phyloP scores from a whole-genome alignment of 1,284 basidiomycete genomes.

The Abortiporus biennis region DNA sequence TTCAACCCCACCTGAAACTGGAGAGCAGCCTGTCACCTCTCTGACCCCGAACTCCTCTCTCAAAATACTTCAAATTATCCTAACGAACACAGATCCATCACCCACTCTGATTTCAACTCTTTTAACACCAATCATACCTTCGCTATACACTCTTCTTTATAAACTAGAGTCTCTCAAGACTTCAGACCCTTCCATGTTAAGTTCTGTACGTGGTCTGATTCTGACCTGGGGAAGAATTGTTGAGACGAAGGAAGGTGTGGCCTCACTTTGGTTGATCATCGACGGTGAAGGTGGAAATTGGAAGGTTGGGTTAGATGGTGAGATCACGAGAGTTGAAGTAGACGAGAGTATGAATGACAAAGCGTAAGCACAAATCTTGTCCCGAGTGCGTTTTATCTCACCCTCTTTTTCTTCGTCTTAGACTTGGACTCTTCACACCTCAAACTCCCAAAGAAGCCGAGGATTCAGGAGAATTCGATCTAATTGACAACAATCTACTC shows the following conservation, averaged over 20 bases:
- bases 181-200: constrained; percentile 55
- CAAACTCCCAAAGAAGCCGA: constrained; percentile 36
- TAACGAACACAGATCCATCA: constrained; percentile 76
- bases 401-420: background rate
- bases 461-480: constrained; percentile 37
- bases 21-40: no score
- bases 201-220: constrained; percentile 53
- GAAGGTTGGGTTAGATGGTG: constrained; percentile 47
- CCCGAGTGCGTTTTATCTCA: background rate
- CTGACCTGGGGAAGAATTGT: constrained; percentile 71
- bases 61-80: constrained; percentile 43
- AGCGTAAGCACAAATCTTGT: background rate
- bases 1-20: background rate
- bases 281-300: constrained; percentile 49
- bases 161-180: constrained; percentile 48
- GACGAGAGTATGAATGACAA: no score
- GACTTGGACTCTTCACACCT: constrained; percentile 42
- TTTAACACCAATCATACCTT: constrained; percentile 61
- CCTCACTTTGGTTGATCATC: constrained; percentile 57
- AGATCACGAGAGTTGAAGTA: constrained; percentile 36
- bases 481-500: constrained; percentile 55
- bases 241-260: constrained; percentile 42
- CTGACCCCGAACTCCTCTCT: constrained; percentile 24
- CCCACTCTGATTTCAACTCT: constrained; percentile 58
- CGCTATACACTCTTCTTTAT: constrained; percentile 60